Base-by-base conservation (phyloP, 257 asterid genomes). In the Haberlea rhodopensis region DNA sequence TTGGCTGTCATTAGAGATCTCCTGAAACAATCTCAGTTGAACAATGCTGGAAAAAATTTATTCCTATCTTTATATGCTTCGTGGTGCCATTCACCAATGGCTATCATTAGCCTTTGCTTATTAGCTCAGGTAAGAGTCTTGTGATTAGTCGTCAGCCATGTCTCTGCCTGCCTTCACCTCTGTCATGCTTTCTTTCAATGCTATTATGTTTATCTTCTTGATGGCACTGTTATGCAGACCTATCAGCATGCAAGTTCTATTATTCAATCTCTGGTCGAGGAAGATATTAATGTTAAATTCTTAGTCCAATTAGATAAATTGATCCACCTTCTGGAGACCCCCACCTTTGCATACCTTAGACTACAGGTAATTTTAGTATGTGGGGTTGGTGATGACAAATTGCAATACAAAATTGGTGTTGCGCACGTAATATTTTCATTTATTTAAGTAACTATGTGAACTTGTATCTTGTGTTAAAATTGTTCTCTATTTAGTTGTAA, bases 71-170 rank as follows among this genome's bases (percentile, higher is more conserved):
- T 94, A 72, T 90, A 94, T 87, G 85, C 95, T 59, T 90, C 99
- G 4, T 94, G 99, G 99, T 87, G 96, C 72, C 99, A 94, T 79
- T 94, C 97, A 48, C 95, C 96, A 57, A 88, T 94, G 99, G 99
- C 97, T 56, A 86, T 87, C 28, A 90, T 90, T 74, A 87, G 99
- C 80, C 99, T 94, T 66, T 94, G 99, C 81, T 78, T 94, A 51
- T 74, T 94, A 78, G 90, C 99, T 79, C 99, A 94, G 91, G 99
- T 88, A 73, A 79, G 63, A 63, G 55, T 65, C 63, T 65, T 7
- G 19, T 56, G 49, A 32, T 68, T 34, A 23, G 28, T 48, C 60
- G 66, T 64, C 55, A 52, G 57, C 11, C 57, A 21, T 63, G 29
- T 40, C 55, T 37, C 58, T 68, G 24, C 43, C 52, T 11, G 31